Evolutionary conservation across 1,139 yeast species (phyloP).

Genomic region (Wickerhamomyces sp.): DNA sequence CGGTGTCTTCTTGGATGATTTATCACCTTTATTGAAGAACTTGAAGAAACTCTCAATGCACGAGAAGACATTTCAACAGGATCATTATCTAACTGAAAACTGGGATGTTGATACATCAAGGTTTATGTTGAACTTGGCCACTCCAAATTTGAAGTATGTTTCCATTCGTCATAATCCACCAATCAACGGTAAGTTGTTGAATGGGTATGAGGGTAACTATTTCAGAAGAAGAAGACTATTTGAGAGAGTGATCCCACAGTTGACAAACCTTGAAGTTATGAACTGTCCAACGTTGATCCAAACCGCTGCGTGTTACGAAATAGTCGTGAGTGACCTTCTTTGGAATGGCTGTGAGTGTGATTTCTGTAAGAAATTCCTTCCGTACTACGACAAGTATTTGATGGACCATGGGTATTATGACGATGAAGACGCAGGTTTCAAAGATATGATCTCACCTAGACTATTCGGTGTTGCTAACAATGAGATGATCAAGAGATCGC

Average conservation of each 20-base stretch:
- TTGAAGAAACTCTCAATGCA: constrained; percentile 39
- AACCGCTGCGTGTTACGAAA: constrained; percentile 61
- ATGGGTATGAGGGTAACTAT: constrained; percentile 72
- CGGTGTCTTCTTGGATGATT: constrained; percentile 30
- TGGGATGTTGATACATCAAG: constrained; percentile 49
- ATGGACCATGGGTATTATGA: constrained; percentile 60
- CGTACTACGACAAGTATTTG: constrained; percentile 49
- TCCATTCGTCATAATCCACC: constrained; percentile 51
- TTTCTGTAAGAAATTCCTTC: constrained; percentile 45
- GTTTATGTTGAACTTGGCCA: constrained; percentile 37
- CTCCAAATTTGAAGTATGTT: constrained; percentile 31
- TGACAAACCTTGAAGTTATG: constrained; percentile 37
- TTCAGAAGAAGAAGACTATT: constrained; percentile 50
- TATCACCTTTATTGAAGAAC: constrained; percentile 25
- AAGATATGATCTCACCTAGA: constrained; percentile 56
- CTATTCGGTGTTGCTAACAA: constrained; percentile 49
- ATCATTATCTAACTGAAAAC: constrained; percentile 47
- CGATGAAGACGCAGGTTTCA: constrained; percentile 37
- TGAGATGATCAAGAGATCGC: constrained; percentile 28
- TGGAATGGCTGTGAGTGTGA: constrained; percentile 75
- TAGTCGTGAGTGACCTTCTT: constrained; percentile 57
- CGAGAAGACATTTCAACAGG: constrained; percentile 39
- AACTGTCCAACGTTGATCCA: constrained; percentile 55
- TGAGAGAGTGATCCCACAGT: constrained; percentile 41
- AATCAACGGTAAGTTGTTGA: constrained; percentile 38